Evolutionary conservation across 2,329 filamentous ascomycete species (phyloP).

Genomic region (Stagonosporopsis chrysanthemi): DNA sequence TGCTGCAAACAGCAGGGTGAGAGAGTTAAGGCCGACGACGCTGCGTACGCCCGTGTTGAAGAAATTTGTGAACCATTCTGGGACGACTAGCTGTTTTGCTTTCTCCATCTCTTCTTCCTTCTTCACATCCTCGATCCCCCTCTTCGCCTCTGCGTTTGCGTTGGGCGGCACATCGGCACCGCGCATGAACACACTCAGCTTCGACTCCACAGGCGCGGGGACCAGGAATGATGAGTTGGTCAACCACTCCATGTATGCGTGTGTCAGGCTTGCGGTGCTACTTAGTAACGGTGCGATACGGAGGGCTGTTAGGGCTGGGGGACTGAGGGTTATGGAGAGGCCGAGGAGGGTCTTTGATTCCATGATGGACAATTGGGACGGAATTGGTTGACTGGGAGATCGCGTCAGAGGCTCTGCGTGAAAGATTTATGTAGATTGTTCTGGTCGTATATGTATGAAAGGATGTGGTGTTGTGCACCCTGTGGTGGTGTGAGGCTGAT

Average conservation of each 20-base stretch:
- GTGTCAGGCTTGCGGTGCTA: conserved; percentile 35
- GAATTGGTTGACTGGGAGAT: neutral
- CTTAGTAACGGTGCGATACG: conserved; percentile 33
- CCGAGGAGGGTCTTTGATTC: conserved; percentile 7
- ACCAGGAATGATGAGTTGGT: conserved; percentile 32
- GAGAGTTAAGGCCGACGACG: conserved; percentile 31
- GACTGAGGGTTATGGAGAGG: conserved; percentile 4
- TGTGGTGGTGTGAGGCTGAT: neutral
- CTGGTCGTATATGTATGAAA: neutral
- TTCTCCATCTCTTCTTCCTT: neutral
- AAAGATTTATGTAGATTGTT: neutral
- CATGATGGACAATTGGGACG: neutral
- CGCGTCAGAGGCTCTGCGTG: neutral
- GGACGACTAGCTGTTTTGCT: conserved; percentile 24
- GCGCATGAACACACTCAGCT: neutral
- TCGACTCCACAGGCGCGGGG: conserved; percentile 15
- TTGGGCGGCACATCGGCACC: neutral
- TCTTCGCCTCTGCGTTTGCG: no score
- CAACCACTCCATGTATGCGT: conserved; percentile 38
- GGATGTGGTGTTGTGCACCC: neutral
- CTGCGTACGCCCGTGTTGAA: conserved; percentile 30
- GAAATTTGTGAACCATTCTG: conserved; percentile 29
- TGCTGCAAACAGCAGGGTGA: conserved; percentile 21
- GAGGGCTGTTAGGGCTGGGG: conserved; percentile 24
- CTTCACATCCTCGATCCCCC: neutral